Evolutionary conservation across 768 basidiomycete species (phyloP), one percentile per base, ranked within the genome.

Genomic region (Xerocomus spinulosus): DNA sequence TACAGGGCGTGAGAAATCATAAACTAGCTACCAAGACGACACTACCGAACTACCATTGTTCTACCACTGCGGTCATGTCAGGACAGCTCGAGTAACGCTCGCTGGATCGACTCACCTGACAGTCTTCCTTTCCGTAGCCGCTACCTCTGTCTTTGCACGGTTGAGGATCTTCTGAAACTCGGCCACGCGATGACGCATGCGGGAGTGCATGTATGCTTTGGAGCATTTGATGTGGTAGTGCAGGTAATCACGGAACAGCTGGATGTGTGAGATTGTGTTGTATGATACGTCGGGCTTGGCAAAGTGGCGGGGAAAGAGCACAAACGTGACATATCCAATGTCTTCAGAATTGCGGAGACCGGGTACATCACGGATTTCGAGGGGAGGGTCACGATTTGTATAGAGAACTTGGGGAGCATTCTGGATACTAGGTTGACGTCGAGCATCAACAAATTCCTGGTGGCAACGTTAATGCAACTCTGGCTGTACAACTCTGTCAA

Each of bases 161-260:
- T 98, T 98, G 61, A 99, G 70, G 43, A 99, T 83, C 68, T 92
- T 92, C 70, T 92, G 88, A 76, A 99, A 98, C 68, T 96, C 92
- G 1, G 87, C 81, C 12, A 96, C 96, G 9, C 96, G 83, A 58
- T 86, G 78, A 51, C 96, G 78, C 92, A 98, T 94, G 37, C 96
- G 78, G 3, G 92, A 94, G 70, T 98, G 95, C 92, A 99, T 95
- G 71, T 99, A 98, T 0, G 95, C 96, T 68, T 97, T 97, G 44
- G 87, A 93, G 65, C 92, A 94, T 61, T 95, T 98, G 78, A 99
- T 96, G 64, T 98, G 95, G 69, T 98, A 98, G 70, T 99, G 96
- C n/a, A 99, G 75, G 63, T 97, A 97, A 68, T 97, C 92, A 47
- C 96, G 82, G 86, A 99, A 98, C 21, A 95, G 74, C 65, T 97